Base-by-base conservation (phyloP, 2,329 filamentous ascomycete genomes). In the Xylaria sp. region DNA sequence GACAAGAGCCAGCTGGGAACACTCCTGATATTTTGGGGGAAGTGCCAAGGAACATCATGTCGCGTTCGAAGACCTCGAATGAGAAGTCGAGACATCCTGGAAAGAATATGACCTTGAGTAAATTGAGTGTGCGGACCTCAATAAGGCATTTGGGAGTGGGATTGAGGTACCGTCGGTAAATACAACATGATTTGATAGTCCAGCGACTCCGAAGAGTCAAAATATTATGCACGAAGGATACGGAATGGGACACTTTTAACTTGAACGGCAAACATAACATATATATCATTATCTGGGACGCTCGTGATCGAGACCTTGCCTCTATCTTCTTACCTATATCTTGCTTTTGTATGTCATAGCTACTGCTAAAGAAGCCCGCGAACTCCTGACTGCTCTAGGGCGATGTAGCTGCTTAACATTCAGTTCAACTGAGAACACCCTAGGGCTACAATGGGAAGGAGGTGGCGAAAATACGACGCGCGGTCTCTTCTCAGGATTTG, bases 81-180 rank as follows among this genome's bases (percentile, higher is more conserved):
- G 23, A 23, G 23, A 23, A 23, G 33, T 36, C 33, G 33, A 36
- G 33, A 9, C 33, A 9, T 10, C 33, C 9, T 1, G 2, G 23
- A 23, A 23, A 23, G 23, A 23, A 23, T 23, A 23, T 2, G 23
- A 23, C 1, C 23, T 1, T 23, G 23, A 1, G 23, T 1, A 23
- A 23, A 23, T 23, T 23, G 23, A 23, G 23, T 23, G 23, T 23
- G 23, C 4, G 33, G 10, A 60, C 62, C 59, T 10, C 31, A 44
- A 57, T 7, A 53, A 65, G 23, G 57, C 44, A 13, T 69, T 69
- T 59, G 53, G 61, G 2, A 59, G 63, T 63, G 60, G 58, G 13
- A 67, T 38, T 33, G 69, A 63, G 17, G 48, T 65, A 2, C 11
- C 65, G 2, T 40, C 40, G 17, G 33, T 36, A 26, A 69, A 65